Evolutionary conservation across 768 basidiomycete species (phyloP), one percentile per base, ranked within the genome.

Genomic region (Udeniomyces megalosporus): DNA sequence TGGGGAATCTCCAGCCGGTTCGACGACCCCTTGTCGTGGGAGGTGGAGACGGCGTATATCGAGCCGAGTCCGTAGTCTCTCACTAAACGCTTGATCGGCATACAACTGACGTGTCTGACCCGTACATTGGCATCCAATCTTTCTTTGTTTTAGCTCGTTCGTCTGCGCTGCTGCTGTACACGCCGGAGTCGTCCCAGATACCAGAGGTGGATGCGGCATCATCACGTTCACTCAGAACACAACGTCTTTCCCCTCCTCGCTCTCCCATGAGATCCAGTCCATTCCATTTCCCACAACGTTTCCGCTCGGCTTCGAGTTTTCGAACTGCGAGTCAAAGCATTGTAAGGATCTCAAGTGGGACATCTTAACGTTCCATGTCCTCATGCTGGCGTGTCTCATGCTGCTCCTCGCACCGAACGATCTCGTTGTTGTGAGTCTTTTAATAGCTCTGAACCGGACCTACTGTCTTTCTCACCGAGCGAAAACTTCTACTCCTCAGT

Each of bases 41-140:
- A n/a, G 89, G 89, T 20, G 86, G 88, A 2, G 20, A 31, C 28
- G 87, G 88, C 73, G 89, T 87, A 4, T 91, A 90, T 69, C 79
- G 89, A 69, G 86, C 82, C 1, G 89, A 91, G 62, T 59, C 38
- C 32, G 62, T 52, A n/a, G n/a, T 22, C 50, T 42, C 35, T 4
- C 20, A n/a, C 47, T 47, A 47, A 6, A 26, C 4, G 2, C 14
- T 31, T 32, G 6, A 17, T 26, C 29, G 6, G 5, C 29, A 32
- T 54, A 31, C 35, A 38, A 20, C 7, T 5, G 35, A 15, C 45
- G 11, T 47, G n/a, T 15, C 26, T 55, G 4, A 26, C n/a, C 29
- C 32, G 6, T n/a, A n/a, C n/a, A n/a, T n/a, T n/a, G n/a, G n/a
- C n/a, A n/a, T n/a, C n/a, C n/a, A n/a, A n/a, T n/a, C 28, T 44